These are phyloP conservation scores for Sclerotinia minor DNA, from an alignment of 2,329 filamentous ascomycete species.

Conservation along the genomic window DNA sequence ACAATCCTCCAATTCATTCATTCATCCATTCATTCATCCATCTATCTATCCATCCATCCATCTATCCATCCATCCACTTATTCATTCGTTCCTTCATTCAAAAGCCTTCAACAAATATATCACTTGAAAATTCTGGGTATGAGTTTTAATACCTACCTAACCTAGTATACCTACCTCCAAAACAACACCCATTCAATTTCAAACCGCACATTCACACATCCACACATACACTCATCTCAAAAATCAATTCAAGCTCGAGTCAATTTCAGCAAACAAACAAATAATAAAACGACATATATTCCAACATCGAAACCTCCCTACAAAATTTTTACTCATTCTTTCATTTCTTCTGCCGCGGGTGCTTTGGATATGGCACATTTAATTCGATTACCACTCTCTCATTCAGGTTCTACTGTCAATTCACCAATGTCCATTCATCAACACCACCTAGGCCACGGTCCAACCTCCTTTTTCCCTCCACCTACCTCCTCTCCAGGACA, in stretches of 20 bases:
- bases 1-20: too few species aligned
- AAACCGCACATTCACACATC: not conserved
- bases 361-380: constrained; percentile 29
- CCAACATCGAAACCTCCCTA: constrained; percentile 26
- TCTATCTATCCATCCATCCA: too few species aligned
- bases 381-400: constrained; percentile 23
- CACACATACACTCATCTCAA: not conserved
- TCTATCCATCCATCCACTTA: not conserved
- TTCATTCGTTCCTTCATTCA: too few species aligned
- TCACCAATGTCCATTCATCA: constrained; percentile 29
- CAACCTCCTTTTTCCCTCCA: constrained; percentile 8
- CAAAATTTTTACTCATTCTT: constrained; percentile 32
- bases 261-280: not conserved
- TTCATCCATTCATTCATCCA: too few species aligned
- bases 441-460: not conserved
- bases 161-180: not conserved
- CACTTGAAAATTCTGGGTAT: not conserved
- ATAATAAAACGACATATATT: constrained; percentile 22
- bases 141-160: not conserved
- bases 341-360: constrained; percentile 36
- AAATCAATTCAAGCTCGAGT: not conserved
- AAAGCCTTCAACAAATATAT: not conserved
- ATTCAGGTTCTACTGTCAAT: constrained; percentile 20
- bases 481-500: constrained; percentile 13
- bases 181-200: not conserved